Evolutionary conservation across 257 asterid genomes (phyloP), one percentile per base, ranked within the genome.

Genomic region (Euphrasia confusa): DNA sequence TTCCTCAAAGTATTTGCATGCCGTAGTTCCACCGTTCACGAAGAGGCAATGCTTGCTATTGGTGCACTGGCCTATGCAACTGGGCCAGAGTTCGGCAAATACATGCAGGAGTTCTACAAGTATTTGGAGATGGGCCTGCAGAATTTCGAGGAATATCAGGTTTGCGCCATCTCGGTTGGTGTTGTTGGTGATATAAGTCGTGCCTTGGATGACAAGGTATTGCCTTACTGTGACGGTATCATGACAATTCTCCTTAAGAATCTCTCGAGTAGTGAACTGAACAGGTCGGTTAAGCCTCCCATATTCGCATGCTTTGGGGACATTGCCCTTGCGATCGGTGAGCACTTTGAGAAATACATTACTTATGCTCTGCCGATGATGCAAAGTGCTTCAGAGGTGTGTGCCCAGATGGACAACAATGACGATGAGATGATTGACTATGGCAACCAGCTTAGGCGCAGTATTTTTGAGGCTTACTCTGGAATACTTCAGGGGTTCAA

Each of bases 31-130:
- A 84, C 95, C 0, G 97, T 89, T 30, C 97, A 89, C 37, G 95
- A 89, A 70, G 97, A 89, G 72, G 95, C 97, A 42, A 89, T 89
- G 95, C 91, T 89, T 37, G 95, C 97, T 21, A 86, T 89, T 64
- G 97, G 97, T 24, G 85, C 97, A n/a, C 78, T 89, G 45, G 97
- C 94, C 27, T 80, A 84, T 55, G 91, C 87, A 54, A 72, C 79
- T 2, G 97, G 97, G 6, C 76, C 86, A 5, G 80, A 66, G 10
- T 89, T 89, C 66, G 88, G 42, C 28, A 89, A 81, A 73, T 89
- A 89, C 72, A 84, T 89, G 97, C 83, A 72, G 37, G 87, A 84
- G 65, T 84, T 89, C 67, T 80, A 80, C 78, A 82, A 73, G 69
- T 86, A 84, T 75, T 54, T 89, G 57, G 95, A 84, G 69, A 89